Evolutionary conservation across 345 rosid species (phyloP).

Genomic region (Anacardium occidentale): DNA sequence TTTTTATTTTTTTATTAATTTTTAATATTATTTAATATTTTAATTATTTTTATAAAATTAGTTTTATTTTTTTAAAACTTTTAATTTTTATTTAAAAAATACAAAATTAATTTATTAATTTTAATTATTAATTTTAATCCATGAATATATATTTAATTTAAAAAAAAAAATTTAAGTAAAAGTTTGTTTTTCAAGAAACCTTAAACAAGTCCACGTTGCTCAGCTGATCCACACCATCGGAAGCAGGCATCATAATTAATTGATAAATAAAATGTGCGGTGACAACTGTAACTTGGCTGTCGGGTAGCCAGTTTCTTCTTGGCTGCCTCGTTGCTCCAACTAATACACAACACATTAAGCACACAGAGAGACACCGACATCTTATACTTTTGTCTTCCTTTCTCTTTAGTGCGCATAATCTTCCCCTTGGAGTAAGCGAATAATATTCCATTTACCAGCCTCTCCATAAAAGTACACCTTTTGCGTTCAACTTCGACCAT

Average conservation of each 20-base stretch:
- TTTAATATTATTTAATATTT: too few relatives aligned
- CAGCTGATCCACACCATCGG: too few relatives aligned
- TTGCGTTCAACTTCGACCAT: not conserved
- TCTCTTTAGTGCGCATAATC: not conserved
- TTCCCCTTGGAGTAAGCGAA: not conserved
- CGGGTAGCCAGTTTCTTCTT: conserved; percentile 16
- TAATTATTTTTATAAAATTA: too few relatives aligned
- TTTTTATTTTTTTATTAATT: too few relatives aligned
- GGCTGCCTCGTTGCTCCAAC: conserved; percentile 11
- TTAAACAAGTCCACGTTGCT: too few relatives aligned
- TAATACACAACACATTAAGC: not conserved
- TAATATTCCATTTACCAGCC: conserved; percentile 20
- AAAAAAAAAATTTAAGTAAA: too few relatives aligned
- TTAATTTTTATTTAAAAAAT: too few relatives aligned
- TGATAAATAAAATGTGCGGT: conserved; percentile 19
- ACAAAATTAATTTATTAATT: too few relatives aligned
- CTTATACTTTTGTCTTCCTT: not conserved
- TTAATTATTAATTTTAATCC: too few relatives aligned
- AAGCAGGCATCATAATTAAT: not conserved
- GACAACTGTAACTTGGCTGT: conserved; percentile 52
- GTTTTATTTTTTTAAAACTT: too few relatives aligned
- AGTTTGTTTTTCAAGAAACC: too few relatives aligned
- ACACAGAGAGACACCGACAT: not conserved
- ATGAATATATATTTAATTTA: too few relatives aligned
- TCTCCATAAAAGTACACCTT: conserved; percentile 6